Evolutionary conservation across 2,329 filamentous ascomycete genomes (phyloP), one percentile per base, ranked within the genome.

Genomic region (Beauveria sp.): DNA sequence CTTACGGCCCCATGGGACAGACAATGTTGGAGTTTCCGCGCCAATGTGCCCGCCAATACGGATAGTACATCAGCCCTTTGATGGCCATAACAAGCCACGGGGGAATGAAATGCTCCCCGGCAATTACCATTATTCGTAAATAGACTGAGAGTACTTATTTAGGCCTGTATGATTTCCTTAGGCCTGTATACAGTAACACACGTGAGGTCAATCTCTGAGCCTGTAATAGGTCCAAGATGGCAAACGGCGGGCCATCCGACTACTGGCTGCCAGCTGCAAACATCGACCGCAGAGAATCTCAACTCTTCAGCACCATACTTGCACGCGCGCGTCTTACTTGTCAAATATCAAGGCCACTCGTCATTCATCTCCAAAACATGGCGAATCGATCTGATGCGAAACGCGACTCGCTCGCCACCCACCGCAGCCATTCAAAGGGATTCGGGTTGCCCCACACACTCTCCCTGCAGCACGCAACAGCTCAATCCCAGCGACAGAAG

Each of bases 361-460:
- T 38, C 20, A 42, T 47, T 58, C 46, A 58, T 58, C 56, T 28
- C 22, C 55, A 30, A 9, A 52, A 34, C 12, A 18, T 26, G n/a
- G 42, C 54, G 24, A 57, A 42, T 50, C 56, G 46, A 51, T 43
- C 45, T 26, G 24, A 58, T 58, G 34, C 43, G 46, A 58, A 58
- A 50, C 46, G 26, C 18, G 40, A 16, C 12, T 58, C 30, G 46
- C 30, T 45, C 34, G n/a, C 26, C 18, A 18, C 16, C 14, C 26
- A 24, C n/a, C 42, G 10, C 51, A 54, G 34, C 22, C 34, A 43
- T 42, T 34, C 24, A 16, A 30, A 42, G 16, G 56, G 56, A 57
- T 57, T 10, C 16, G 20, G 30, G 12, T 40, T 16, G 56, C 56
- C 56, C 56, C 56, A 58, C 42, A 43, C 54, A 22, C 45, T 50